Evolutionary conservation across 257 asterid genomes (phyloP), one percentile per base, ranked within the genome.

Genomic region (Lavandula angustifolia): DNA sequence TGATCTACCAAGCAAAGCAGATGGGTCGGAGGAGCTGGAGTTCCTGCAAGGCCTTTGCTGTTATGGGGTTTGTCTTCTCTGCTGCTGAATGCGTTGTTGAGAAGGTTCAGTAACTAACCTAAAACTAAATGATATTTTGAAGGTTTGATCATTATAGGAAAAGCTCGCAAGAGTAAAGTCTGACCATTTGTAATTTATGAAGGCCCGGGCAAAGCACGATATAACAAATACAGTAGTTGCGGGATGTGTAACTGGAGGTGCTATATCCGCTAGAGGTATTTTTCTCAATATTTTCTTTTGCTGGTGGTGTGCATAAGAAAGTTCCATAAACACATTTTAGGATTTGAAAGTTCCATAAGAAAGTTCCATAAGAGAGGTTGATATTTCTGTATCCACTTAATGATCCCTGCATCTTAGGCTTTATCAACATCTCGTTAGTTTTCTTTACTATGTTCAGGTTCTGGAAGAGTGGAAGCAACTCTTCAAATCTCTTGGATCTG

Each of bases 1-100:
- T 92, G 14, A 55, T 87, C 54, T 85, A 73, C 79, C 89, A 82
- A 60, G 99, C 97, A 22, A 92, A 84, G 83, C 96, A 92, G 77
- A 92, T 92, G 99, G 99, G 96, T 27, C 71, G 80, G 63, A 78
- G 91, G 84, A 88, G 97, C 68, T 92, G 96, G 99, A 81, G 94
- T 82, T 87, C 96, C 37, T 92, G 99, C 84, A 89, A 92, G 76
- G 78, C 94, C 61, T 92, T 92, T 79, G 99, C 99, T 22, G 62
- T 89, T 64, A 92, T 92, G 99, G 99, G 99, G 31, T 79, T 87
- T 38, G 56, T 89, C 58, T 89, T 87, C 80, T 92, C 99, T 14
- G 95, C 91, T 37, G 76, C 97, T 43, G 99, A 92, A 66, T 92
- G 96, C 44, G 70, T 80, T 11, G 68, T 89, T 51, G 99, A 92